Evolutionary conservation across 2,329 filamentous ascomycete species (phyloP), one percentile per base, ranked within the genome.

Genomic region (Herpotrichia juniperi): DNA sequence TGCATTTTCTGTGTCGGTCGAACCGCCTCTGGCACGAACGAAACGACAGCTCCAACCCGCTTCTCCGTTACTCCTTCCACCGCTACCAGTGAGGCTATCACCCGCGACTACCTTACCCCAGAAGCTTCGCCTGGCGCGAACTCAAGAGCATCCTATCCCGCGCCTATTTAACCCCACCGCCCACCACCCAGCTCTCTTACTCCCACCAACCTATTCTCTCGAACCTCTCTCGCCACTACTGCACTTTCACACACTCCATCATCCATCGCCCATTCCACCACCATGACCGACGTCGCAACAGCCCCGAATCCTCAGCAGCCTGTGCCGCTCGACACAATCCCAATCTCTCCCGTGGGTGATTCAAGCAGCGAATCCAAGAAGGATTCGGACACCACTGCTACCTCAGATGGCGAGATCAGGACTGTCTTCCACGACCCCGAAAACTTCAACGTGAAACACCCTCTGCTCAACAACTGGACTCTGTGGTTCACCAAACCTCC

Each of bases 401-500:
- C 65, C 26, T 26, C 32, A 57, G 76, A 77, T 60, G 67, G 69
- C 56, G 87, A 93, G 72, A 81, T 89, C 46, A 83, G 96, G 68
- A 99, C 94, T 42, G 93, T 99, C 65, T 99, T 99, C 81, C 93
- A 99, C 75, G 92, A 97, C 79, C 89, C 94, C 66, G 90, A 97
- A 63, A 97, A 99, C 83, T 99, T 99, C 85, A 99, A 96, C 69
- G 94, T 99, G 77, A 99, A 97, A 84, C 94, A 99, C 76, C 93
- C 93, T 62, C 84, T 99, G 56, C 93, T 96, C 84, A 90, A 97
- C 82, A 89, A 90, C 74, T 99, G 94, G 94, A 97, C 94, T 53
- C 83, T 99, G 50, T 99, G 96, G 96, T 99, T 97, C 82, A 97
- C 93, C 69, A 97, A 97, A 85, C 93, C 94, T 48, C 90, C 93